Evolutionary conservation across 176 grass and related monocot genomes (phyloP).

Genomic region (Ensete ventricosum): DNA sequence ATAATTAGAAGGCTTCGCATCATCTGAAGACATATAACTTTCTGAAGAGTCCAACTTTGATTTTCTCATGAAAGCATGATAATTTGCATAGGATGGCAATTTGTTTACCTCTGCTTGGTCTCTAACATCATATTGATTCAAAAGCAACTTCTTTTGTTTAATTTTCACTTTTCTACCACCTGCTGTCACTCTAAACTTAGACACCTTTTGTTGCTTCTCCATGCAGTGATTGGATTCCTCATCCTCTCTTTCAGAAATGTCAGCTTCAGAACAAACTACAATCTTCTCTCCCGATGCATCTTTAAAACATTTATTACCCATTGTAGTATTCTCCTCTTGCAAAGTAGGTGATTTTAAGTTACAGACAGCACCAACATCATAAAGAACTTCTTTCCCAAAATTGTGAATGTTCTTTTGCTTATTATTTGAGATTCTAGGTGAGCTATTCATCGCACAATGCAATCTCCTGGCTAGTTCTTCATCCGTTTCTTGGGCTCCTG

Average conservation of each 20-base stretch:
- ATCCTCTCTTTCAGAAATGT: constrained; percentile 6
- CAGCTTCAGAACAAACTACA: constrained; percentile 11
- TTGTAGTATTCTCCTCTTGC: constrained; percentile 5
- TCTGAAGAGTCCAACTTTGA: constrained; percentile 18
- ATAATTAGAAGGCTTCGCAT: constrained; percentile 27
- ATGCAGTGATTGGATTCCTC: background rate
- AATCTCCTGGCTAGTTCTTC: constrained; percentile 50
- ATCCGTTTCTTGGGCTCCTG: constrained; percentile 29
- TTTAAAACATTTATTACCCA: constrained; percentile 21
- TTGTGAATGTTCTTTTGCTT: constrained; percentile 29
- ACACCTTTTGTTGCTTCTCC: constrained; percentile 9
- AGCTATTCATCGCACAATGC: constrained; percentile 59
- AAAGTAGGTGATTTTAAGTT: constrained; percentile 19
- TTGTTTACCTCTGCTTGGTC: constrained; percentile 31
- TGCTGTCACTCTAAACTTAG: constrained; percentile 10
- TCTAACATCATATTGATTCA: constrained; percentile 36
- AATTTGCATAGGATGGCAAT: constrained; percentile 29
- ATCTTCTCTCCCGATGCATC: constrained; percentile 22
- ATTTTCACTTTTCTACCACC: constrained; percentile 39
- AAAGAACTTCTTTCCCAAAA: constrained; percentile 7
- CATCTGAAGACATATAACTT: background rate
- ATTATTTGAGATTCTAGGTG: constrained; percentile 41
- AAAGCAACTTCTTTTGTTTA: constrained; percentile 58
- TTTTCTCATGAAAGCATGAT: constrained; percentile 12
- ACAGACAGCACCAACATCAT: constrained; percentile 13